A percentile compares a stretch with the other conserved stretches of the same genome.
Evolutionary conservation across 1,284 basidiomycete genomes (phyloP).

Genomic region (Boletus semigastroideus): DNA sequence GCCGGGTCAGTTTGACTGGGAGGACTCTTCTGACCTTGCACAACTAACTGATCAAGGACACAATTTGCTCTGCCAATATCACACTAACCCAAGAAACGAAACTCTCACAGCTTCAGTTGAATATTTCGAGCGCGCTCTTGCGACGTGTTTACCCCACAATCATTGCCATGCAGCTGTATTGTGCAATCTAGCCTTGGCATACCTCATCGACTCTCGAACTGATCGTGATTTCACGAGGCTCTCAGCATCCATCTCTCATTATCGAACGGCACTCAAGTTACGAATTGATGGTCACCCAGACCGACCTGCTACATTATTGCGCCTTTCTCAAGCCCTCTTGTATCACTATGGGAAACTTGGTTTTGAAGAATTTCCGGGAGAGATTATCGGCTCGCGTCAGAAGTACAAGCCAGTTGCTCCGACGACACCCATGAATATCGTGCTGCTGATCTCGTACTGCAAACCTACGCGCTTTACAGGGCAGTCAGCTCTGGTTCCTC

Average conservation of each 20-base stretch:
- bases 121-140: background rate
- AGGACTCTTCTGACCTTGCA: background rate
- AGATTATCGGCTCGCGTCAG: background rate
- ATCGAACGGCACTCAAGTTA: constrained; percentile 8
- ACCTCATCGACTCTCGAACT: background rate
- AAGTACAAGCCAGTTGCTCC: background rate
- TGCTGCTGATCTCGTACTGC: background rate
- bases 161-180: constrained; percentile 1
- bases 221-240: background rate
- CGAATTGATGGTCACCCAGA: constrained; percentile 1
- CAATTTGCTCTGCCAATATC: background rate
- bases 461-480: background rate
- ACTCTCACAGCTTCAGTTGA: background rate
- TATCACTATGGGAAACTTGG: background rate
- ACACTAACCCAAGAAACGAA: background rate
- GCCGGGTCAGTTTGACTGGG: background rate
- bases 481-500: background rate
- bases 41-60: background rate
- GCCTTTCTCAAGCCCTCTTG: constrained; percentile 1
- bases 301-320: constrained; percentile 1
- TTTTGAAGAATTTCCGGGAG: background rate
- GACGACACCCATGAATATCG: background rate
- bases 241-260: background rate
- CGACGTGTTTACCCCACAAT: background rate
- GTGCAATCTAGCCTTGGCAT: constrained; percentile 13